phyloP scores from a whole-genome alignment of 108 stramenopile genomes.

The Pseudonitzschia delicatissima region DNA sequence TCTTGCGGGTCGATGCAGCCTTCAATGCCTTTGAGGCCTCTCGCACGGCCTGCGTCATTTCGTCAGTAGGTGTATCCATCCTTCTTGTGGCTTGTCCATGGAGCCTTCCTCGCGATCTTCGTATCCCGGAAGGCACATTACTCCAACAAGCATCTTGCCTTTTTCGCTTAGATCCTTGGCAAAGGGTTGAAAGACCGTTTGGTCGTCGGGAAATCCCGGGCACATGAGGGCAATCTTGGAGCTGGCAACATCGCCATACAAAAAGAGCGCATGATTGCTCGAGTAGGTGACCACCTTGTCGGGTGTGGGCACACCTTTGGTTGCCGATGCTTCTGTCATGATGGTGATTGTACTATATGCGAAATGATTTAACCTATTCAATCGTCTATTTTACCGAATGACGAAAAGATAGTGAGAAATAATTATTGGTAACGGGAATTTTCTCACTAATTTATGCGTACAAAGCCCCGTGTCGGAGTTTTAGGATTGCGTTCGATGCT shows the following conservation, averaged over 20 bases:
- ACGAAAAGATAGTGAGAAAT: too few species aligned
- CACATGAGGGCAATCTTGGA: not conserved
- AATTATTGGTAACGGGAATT: too few species aligned
- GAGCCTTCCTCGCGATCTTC: not conserved
- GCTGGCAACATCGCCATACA: not conserved
- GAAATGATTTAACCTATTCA: too few species aligned
- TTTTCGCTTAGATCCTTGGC: not conserved
- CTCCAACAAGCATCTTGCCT: not conserved
- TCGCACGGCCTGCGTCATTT: not conserved
- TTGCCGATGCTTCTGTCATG: too few species aligned
- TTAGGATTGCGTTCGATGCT: too few species aligned
- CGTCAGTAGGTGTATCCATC: not conserved
- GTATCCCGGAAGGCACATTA: not conserved
- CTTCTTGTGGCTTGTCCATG: not conserved
- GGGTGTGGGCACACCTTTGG: too few species aligned
- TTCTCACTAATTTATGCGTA: too few species aligned
- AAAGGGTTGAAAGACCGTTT: not conserved
- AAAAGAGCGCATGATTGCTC: too few species aligned
- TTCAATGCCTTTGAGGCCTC: not conserved
- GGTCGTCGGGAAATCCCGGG: constrained; percentile 2
- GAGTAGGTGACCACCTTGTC: too few species aligned
- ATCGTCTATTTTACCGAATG: too few species aligned
- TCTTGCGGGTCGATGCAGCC: not conserved
- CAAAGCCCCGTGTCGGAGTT: too few species aligned
- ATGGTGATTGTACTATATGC: too few species aligned